Evolutionary conservation across 306 rosid species (phyloP).

Genomic region (Vigna mungo): DNA sequence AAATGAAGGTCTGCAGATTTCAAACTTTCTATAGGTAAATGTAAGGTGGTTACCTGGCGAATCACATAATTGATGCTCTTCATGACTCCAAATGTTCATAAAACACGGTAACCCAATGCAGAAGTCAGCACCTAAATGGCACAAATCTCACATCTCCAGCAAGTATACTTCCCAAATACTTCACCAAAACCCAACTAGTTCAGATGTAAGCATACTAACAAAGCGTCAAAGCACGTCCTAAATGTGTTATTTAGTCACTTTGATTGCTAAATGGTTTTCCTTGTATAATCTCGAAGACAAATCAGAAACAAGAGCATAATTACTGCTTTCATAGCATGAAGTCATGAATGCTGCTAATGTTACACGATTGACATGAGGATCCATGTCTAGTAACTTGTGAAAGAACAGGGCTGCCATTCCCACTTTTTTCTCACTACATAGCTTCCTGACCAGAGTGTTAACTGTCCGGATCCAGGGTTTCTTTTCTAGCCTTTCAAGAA

Average conservation of each 20-base stretch:
- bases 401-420: conserved; percentile 89
- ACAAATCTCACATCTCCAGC: conserved; percentile 18
- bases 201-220: conserved; percentile 17
- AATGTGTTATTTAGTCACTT: conserved; percentile 35
- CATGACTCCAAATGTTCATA: conserved; percentile 10
- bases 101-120: not conserved
- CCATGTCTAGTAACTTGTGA: conserved; percentile 72
- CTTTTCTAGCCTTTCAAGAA: conserved; percentile 73
- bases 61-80: conserved; percentile 1
- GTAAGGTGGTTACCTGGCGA: conserved; percentile 16
- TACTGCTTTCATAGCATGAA: conserved; percentile 83
- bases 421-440: conserved; percentile 77
- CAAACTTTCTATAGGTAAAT: conserved; percentile 12
- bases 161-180: conserved; percentile 6
- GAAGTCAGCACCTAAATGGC: conserved; percentile 22
- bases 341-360: conserved; percentile 79
- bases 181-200: conserved; percentile 16
- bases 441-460: conserved; percentile 78
- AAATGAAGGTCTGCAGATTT: not conserved
- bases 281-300: conserved; percentile 67
- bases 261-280: conserved; percentile 51
- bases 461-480: conserved; percentile 78
- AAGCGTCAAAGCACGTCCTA: not conserved
- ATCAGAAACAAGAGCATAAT: conserved; percentile 80
- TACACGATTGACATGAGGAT: conserved; percentile 67